Evolutionary conservation across 1,284 basidiomycete species (phyloP).

Genomic region (Xerocomus minutiporus): DNA sequence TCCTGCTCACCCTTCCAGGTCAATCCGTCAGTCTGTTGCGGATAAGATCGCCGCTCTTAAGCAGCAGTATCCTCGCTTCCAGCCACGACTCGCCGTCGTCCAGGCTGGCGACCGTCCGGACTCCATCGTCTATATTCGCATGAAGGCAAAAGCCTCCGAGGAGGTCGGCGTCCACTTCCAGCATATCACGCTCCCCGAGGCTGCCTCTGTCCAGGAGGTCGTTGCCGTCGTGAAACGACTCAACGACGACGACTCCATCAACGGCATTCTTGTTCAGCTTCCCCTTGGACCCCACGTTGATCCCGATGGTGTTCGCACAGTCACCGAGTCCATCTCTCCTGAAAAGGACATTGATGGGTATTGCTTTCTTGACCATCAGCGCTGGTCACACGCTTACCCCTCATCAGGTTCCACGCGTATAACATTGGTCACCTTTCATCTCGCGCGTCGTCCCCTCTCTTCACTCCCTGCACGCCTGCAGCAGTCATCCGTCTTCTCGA

Average conservation of each 20-base stretch:
- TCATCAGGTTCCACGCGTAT: slow-evolving; percentile 88
- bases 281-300: slow-evolving; percentile 86
- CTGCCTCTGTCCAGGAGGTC: slow-evolving; percentile 72
- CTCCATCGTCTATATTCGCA: slow-evolving; percentile 91
- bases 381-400: slow-evolving; percentile 7
- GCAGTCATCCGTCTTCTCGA: slow-evolving; percentile 91
- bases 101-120: slow-evolving; percentile 92
- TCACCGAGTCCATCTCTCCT: slow-evolving; percentile 93
- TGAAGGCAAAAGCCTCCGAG: slow-evolving; percentile 95
- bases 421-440: slow-evolving; percentile 97
- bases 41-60: slow-evolving; percentile 60
- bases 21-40: slow-evolving; percentile 73
- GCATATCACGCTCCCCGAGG: slow-evolving; percentile 74
- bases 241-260: slow-evolving; percentile 80
- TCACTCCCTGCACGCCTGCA: slow-evolving; percentile 93
- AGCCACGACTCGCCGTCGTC: slow-evolving; percentile 87
- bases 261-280: slow-evolving; percentile 96
- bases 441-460: slow-evolving; percentile 85
- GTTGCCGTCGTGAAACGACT: slow-evolving; percentile 76
- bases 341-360: slow-evolving; percentile 97
- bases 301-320: slow-evolving; percentile 80
- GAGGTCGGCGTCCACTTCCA: slow-evolving; percentile 91
- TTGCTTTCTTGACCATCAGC: slow-evolving; percentile 23
- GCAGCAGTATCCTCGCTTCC: slow-evolving; percentile 74
- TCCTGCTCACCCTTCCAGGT: slow-evolving; percentile 42